Evolutionary conservation across 108 stramenopile genomes (phyloP), one percentile per base, ranked within the genome.

Genomic region (Pseudonitzschia pungens): DNA sequence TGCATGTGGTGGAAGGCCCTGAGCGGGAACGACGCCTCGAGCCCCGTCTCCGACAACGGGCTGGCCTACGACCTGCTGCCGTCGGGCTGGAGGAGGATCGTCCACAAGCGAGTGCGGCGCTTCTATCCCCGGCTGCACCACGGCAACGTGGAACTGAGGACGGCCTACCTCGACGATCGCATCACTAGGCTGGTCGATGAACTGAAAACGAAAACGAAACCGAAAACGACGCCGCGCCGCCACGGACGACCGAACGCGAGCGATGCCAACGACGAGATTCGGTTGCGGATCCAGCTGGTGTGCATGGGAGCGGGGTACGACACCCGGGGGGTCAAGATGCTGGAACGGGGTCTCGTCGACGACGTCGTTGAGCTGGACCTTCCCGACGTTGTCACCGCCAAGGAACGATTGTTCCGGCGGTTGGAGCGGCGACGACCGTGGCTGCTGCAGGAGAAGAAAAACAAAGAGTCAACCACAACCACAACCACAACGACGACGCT

Each of bases 1-100:
- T 85, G 84, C 40, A 62, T 91, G 64, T 91, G 90, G 90, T 89
- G 88, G 81, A 91, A 91, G 74, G 88, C 88, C 16, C 41, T 91
- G 27, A 54, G 80, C 9, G 86, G 86, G 11, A 84, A 82, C 44
- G 90, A 91, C 65, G 31, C 31, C 7, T 43, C 69, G 22, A 86
- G 84, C 16, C 85, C 86, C 7, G 85, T 81, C 0, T 86, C 78
- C 65, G 90, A 91, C 70, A 50, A 77, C 64, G 63, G 56, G 12
- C 57, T 88, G 55, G 79, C 90, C 6, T 91, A 91, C 31, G 90
- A 91, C 68, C 70, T 88, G 71, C 70, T 91, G 59, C 90, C 90
- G n/a, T 69, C 77, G 6, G 67, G 75, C 7, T 79, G 84, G 11
- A 63, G 90, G 65, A 72, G 73, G 71, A 55, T 88, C 22, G 20